Percentiles rank a stretch among this genome's conserved stretches.
phyloP scores from a whole-genome alignment of 1,284 basidiomycete species.

The Sanghuangporus baumii region DNA sequence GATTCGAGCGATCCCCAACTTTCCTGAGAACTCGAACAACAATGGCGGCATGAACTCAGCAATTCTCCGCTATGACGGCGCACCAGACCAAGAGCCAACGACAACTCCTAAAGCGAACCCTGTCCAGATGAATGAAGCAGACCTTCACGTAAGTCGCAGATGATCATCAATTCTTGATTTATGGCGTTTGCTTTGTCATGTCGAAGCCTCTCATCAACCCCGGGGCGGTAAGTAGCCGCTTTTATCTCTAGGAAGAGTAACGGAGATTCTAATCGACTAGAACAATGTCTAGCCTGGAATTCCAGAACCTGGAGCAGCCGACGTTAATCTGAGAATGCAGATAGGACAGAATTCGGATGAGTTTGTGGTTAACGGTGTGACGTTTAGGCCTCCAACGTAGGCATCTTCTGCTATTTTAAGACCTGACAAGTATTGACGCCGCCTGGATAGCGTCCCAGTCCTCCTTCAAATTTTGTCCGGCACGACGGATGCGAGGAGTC shows the following conservation, averaged over 20 bases:
- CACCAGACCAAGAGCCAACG: conserved; percentile 28
- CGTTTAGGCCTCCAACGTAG: conserved; percentile 25
- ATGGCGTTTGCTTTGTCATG: conserved; percentile 4
- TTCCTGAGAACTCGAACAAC: conserved; percentile 18
- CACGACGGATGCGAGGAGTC: conserved; percentile 33
- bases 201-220: conserved; percentile 23
- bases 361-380: conserved; percentile 18
- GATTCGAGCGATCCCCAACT: conserved; percentile 29
- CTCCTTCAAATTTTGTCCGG: conserved; percentile 50
- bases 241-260: not conserved
- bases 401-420: too few species aligned
- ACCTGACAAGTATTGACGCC: not conserved
- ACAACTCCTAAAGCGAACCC: conserved; percentile 19
- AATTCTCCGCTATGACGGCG: conserved; percentile 33
- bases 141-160: conserved; percentile 21
- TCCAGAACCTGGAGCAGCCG: conserved; percentile 24
- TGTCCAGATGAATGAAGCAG: conserved; percentile 25
- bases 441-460: conserved; percentile 36
- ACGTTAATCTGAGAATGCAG: conserved; percentile 14
- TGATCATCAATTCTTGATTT: not conserved
- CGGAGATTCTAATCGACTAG: not conserved
- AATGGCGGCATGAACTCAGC: conserved; percentile 24
- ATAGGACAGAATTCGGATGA: not conserved
- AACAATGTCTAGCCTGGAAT: conserved; percentile 20
- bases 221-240: conserved; percentile 17